Evolutionary conservation across 495 filamentous ascomycete genomes (phyloP), one percentile per base, ranked within the genome.

Genomic region (Xylaria curta): DNA sequence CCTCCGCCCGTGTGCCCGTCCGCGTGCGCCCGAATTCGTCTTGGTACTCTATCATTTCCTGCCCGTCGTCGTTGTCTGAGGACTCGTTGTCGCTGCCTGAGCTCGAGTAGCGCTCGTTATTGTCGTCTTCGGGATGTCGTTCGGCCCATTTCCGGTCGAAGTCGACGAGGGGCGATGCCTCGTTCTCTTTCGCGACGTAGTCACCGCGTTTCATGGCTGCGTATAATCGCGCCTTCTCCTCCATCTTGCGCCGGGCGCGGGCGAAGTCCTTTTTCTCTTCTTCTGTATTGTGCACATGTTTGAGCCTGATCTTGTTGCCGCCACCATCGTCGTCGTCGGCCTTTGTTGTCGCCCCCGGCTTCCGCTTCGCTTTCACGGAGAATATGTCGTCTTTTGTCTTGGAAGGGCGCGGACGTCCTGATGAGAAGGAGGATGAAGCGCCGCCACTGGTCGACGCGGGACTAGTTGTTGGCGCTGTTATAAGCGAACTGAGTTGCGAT

Each of bases 121-220:
- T 80, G 17, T 69, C 77, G 17, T 77, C 75, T 15, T 84, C 82
- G 13, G 76, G 80, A 56, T 89, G 78, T 49, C 81, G 79, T 74
- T 97, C 93, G 0, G 91, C 93, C 94, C 95, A 97, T 81, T 98
- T 99, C 54, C 89, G 85, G 81, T 98, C 95, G 77, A 98, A 99
- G 83, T 99, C 96, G 0, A 99, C 91, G 26, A 95, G 82, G 10
- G 81, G 88, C 75, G 87, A 87, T 63, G 81, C 83, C 77, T 82
- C 86, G 71, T 80, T 86, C 9, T 83, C 83, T 54, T 89, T 89
- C 80, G 81, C 81, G 64, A 85, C 87, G 81, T 82, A 89, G 71
- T 88, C 94, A 70, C 87, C 92, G 69, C 91, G 83, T 80, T 95
- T 95, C 90, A 99, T 89, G 59, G 91, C 89, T 0, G 91, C 88